Conservation (phyloP, 768 basidiomycete genomes). For the Boletus sp. region DNA sequence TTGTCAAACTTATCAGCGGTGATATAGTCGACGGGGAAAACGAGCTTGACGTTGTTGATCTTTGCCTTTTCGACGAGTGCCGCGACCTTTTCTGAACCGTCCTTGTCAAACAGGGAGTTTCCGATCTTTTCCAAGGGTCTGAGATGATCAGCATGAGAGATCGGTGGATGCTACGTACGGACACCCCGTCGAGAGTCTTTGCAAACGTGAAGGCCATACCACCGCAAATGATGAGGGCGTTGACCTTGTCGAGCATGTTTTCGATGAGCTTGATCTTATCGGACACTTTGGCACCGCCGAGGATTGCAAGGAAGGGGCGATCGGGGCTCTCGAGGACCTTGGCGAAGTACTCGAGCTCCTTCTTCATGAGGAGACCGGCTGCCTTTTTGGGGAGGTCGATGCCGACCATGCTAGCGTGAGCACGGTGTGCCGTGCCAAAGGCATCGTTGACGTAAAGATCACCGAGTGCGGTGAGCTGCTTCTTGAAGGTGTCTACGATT, state of each 20-base stretch:
- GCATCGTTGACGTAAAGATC: slow-evolving; percentile 99
- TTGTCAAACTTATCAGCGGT: slow-evolving; percentile 96
- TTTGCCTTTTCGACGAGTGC: slow-evolving; percentile 88
- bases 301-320: slow-evolving; percentile 94
- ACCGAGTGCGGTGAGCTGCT: slow-evolving; percentile 85
- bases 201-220: slow-evolving; percentile 99
- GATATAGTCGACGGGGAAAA: slow-evolving; percentile 94
- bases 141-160: neutral
- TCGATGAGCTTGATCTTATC: slow-evolving; percentile 99
- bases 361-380: slow-evolving; percentile 96
- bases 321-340: slow-evolving; percentile 96
- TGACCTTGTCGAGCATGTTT: slow-evolving; percentile 98
- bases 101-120: slow-evolving; percentile 87
- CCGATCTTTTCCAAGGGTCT: slow-evolving; percentile 60
- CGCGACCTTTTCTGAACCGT: slow-evolving; percentile 84
- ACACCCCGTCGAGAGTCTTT: slow-evolving; percentile 80
- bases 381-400: slow-evolving; percentile 90
- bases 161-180: slow-evolving; percentile 42
- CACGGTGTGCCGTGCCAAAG: slow-evolving; percentile 97
- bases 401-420: slow-evolving; percentile 98
- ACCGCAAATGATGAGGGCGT: slow-evolving; percentile 94
- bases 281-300: slow-evolving; percentile 97
- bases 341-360: slow-evolving; percentile 98
- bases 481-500: slow-evolving; percentile 79
- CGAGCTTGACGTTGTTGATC: slow-evolving; percentile 86